Percentiles rank a stretch among this genome's conserved stretches.
Conservation (phyloP, 352 stramenopile genomes). For the Phytophthora citrophthora region DNA sequence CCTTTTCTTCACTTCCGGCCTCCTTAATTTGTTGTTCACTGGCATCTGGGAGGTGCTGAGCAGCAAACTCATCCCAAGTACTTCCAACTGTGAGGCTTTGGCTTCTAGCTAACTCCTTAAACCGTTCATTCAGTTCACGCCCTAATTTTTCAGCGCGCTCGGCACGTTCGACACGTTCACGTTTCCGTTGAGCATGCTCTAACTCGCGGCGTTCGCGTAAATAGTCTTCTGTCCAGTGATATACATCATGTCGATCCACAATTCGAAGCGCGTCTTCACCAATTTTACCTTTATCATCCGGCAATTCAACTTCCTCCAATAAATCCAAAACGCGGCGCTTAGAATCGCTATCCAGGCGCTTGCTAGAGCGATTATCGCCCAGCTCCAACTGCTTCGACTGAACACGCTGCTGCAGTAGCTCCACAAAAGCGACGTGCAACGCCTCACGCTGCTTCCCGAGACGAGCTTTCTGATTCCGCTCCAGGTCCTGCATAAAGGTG, state of each 20-base stretch:
- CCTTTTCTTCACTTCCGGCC: conserved; percentile 18
- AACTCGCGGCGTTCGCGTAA: conserved; percentile 52
- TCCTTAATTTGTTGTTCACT: conserved; percentile 17
- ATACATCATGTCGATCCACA: conserved; percentile 64
- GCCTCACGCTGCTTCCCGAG: conserved; percentile 48
- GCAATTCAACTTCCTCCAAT: conserved; percentile 40
- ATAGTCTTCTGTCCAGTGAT: conserved; percentile 65
- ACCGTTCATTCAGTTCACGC: conserved; percentile 37
- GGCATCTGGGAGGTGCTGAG: conserved; percentile 15
- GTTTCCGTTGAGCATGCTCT: conserved; percentile 52
- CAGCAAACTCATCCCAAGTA: conserved; percentile 36
- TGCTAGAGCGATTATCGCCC: conserved; percentile 17
- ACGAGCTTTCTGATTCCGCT: conserved; percentile 58
- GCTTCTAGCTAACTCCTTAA: conserved; percentile 23
- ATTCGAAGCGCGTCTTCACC: conserved; percentile 34
- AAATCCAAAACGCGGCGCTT: conserved; percentile 58
- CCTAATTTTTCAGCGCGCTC: conserved; percentile 43
- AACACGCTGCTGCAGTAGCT: conserved; percentile 42
- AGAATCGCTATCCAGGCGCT: conserved; percentile 49
- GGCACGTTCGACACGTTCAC: conserved; percentile 52
- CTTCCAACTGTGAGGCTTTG: conserved; percentile 34
- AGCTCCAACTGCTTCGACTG: conserved; percentile 41
- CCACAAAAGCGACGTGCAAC: conserved; percentile 50
- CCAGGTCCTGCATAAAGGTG: conserved; percentile 68
- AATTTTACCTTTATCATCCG: conserved; percentile 19